Evolutionary conservation across 441 rosid genomes (phyloP).

Genomic region (Melastoma candidum): DNA sequence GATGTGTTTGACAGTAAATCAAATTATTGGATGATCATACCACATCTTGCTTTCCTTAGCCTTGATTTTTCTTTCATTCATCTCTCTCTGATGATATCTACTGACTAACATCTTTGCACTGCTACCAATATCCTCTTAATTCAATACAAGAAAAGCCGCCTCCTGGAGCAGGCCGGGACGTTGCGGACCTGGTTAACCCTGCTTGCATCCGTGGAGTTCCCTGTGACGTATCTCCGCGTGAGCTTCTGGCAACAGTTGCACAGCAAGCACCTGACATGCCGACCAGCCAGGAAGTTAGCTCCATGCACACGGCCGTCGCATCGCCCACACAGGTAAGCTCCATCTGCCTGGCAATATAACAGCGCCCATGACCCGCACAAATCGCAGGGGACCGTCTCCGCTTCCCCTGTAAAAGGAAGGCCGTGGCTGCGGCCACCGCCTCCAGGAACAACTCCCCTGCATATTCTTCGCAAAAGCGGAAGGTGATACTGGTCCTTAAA

Average conservation of each 20-base stretch:
- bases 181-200: too few species aligned
- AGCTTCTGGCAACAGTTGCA: conserved; percentile 51
- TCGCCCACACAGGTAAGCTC: conserved; percentile 54
- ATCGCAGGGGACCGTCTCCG: conserved; percentile 32
- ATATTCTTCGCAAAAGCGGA: not conserved
- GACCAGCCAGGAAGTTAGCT: conserved; percentile 71
- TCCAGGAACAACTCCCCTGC: conserved; percentile 6
- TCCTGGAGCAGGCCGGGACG: too few species aligned
- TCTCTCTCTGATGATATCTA: too few species aligned
- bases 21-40: too few species aligned
- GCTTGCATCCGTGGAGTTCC: conserved; percentile 18
- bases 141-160: too few species aligned
- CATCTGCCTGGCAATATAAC: conserved; percentile 73
- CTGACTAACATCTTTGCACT: too few species aligned
- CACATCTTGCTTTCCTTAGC: too few species aligned
- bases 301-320: conserved; percentile 67
- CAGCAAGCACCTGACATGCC: conserved; percentile 65
- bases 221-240: conserved; percentile 49
- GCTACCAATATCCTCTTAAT: too few species aligned
- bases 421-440: not conserved
- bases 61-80: too few species aligned
- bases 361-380: conserved; percentile 49
- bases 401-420: not conserved
- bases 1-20: too few species aligned
- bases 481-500: too few species aligned